phyloP scores from a whole-genome alignment of 495 filamentous ascomycete genomes.

The Daldinia bambusicola region DNA sequence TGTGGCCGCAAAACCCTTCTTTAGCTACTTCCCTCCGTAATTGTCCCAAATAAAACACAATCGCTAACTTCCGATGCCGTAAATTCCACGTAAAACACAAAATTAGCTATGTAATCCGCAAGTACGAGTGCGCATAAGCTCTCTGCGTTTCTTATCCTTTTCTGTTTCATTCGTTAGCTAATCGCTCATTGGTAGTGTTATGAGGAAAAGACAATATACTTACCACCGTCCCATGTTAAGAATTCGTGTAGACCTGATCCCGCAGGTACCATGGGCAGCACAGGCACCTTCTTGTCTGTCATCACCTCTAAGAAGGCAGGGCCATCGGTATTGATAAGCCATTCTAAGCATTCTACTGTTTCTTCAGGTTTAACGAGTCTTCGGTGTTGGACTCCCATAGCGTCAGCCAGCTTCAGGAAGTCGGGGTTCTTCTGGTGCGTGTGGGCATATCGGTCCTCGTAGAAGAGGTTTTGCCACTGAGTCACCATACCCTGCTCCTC shows the following conservation, averaged over 20 bases:
- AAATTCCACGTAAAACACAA: conserved; percentile 1
- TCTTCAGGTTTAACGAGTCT: conserved; percentile 74
- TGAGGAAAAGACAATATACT: conserved; percentile 25
- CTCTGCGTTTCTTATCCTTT: conserved; percentile 78
- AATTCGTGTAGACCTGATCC: conserved; percentile 93
- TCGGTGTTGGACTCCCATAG: conserved; percentile 80
- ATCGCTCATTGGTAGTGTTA: conserved; percentile 25
- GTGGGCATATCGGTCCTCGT: conserved; percentile 89
- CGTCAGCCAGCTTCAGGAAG: conserved; percentile 84
- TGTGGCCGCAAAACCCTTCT: conserved; percentile 24
- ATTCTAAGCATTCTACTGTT: conserved; percentile 79
- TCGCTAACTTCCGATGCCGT: conserved; percentile 40
- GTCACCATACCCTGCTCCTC: conserved; percentile 98
- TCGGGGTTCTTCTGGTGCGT: conserved; percentile 91
- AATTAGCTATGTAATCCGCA: conserved; percentile 61
- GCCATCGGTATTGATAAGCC: conserved; percentile 85
- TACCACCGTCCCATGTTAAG: conserved; percentile 87
- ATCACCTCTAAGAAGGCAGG: conserved; percentile 75
- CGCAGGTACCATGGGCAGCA: conserved; percentile 94
- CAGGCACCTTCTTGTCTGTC: conserved; percentile 91
- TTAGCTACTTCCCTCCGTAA: conserved; percentile 22
- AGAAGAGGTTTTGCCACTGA: conserved; percentile 95
- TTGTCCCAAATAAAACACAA: conserved; percentile 32
- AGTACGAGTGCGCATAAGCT: conserved; percentile 75
- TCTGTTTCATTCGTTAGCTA: conserved; percentile 59